Conservation (phyloP, 768 basidiomycete genomes). For the Arthromyces matolae region DNA sequence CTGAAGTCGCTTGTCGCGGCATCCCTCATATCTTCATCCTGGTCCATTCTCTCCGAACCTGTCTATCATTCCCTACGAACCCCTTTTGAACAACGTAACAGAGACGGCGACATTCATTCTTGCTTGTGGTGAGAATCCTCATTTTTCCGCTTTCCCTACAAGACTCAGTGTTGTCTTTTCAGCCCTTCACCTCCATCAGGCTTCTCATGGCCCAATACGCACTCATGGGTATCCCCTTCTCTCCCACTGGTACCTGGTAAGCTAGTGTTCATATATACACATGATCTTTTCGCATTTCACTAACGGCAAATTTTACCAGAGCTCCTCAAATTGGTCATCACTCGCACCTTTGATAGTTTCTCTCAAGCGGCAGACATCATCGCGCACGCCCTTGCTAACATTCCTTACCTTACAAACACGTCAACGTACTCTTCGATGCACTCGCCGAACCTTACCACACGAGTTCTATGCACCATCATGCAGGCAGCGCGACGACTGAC, state of each 20-base stretch:
- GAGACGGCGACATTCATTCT: slow-evolving; percentile 11
- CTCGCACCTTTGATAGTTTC: slow-evolving; percentile 61
- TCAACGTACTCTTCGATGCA: slow-evolving; percentile 61
- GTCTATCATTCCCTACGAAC: slow-evolving; percentile 38
- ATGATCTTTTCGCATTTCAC: background rate
- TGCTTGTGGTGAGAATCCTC: slow-evolving; percentile 37
- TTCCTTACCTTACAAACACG: slow-evolving; percentile 68
- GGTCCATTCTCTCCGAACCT: slow-evolving; percentile 57
- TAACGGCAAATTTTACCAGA: slow-evolving; percentile 34
- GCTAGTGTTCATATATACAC: slow-evolving; percentile 25
- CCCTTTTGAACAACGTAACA: slow-evolving; percentile 32
- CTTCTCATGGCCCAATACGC: slow-evolving; percentile 65
- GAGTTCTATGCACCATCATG: no score
- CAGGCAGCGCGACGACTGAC: no score
- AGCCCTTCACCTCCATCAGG: slow-evolving; percentile 56
- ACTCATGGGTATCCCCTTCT: slow-evolving; percentile 62
- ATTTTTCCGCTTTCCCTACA: background rate
- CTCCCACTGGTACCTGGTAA: slow-evolving; percentile 61
- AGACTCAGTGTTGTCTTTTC: background rate
- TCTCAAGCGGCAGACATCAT: slow-evolving; percentile 59
- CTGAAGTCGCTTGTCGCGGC: no score
- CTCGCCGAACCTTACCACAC: slow-evolving; percentile 57
- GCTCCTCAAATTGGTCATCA: slow-evolving; percentile 48
- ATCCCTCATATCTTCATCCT: no score
- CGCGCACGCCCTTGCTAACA: slow-evolving; percentile 71